These are phyloP conservation scores for Arabidopsis hybrid DNA, from an alignment of 441 rosid species.

Conservation along the genomic window DNA sequence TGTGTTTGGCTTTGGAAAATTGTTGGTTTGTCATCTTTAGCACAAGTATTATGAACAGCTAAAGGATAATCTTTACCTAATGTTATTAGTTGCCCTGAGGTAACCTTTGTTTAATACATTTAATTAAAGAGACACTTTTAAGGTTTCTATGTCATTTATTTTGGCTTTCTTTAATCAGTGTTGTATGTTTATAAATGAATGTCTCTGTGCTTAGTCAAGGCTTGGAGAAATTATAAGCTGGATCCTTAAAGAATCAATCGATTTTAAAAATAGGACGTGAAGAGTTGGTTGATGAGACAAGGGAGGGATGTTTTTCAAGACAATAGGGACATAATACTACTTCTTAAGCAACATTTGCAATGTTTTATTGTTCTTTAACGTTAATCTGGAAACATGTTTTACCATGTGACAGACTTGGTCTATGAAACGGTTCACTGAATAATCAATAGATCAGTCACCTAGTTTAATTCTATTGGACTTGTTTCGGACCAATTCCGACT, in stretches of 20 bases:
- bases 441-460: constrained; percentile 37
- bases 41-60: constrained; percentile 31
- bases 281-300: constrained; percentile 32
- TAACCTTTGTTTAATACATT: constrained; percentile 31
- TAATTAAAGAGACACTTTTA: constrained; percentile 19
- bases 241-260: not conserved
- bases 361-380: not conserved
- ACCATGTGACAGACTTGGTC: constrained; percentile 23
- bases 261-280: constrained; percentile 28
- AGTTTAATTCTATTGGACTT: too few relatives aligned
- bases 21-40: constrained; percentile 39
- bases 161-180: not conserved
- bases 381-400: not conserved
- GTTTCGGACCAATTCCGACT: too few relatives aligned
- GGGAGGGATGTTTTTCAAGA: not conserved
- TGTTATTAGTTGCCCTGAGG: constrained; percentile 40
- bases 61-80: constrained; percentile 19
- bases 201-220: constrained; percentile 25
- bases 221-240: constrained; percentile 18
- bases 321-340: too few relatives aligned
- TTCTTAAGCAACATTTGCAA: too few relatives aligned
- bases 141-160: constrained; percentile 11
- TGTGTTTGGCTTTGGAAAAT: constrained; percentile 29
- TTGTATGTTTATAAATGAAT: constrained; percentile 22
- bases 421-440: constrained; percentile 1